Percentiles rank a stretch among this genome's conserved stretches.
phyloP scores from a whole-genome alignment of 2,329 filamentous ascomycete species.

The Rutstroemia sp. region DNA sequence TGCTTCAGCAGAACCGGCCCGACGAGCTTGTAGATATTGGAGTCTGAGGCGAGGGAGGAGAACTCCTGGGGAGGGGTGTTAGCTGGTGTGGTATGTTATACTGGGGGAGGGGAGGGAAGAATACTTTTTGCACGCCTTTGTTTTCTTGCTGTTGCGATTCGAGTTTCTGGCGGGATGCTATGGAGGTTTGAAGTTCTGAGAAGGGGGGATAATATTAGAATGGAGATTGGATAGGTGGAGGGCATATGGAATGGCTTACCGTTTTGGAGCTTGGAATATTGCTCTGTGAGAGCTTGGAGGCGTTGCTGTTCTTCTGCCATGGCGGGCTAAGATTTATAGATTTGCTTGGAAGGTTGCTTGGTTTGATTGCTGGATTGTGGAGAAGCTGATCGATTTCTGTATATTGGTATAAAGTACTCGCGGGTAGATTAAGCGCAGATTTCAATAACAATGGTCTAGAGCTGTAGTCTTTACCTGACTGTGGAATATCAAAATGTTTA shows the following conservation, averaged over 20 bases:
- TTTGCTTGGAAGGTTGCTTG: background rate
- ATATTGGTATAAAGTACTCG: background rate
- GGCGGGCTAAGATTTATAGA: conserved; percentile 1
- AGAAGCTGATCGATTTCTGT: no score
- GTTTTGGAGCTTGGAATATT: conserved; percentile 80
- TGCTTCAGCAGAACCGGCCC: conserved; percentile 93
- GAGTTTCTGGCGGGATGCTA: conserved; percentile 80
- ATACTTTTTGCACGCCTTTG: conserved; percentile 71
- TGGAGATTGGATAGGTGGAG: background rate
- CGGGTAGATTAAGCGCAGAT: background rate
- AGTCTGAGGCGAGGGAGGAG: conserved; percentile 65
- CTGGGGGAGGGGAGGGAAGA: background rate
- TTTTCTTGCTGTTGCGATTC: conserved; percentile 96
- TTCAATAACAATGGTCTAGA: background rate
- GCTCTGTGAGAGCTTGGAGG: conserved; percentile 76
- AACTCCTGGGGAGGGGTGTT: conserved; percentile 58
- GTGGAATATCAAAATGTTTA: conserved; percentile 11
- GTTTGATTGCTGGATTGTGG: background rate
- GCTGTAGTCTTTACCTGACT: background rate
- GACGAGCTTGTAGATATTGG: conserved; percentile 92
- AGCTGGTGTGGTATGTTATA: background rate
- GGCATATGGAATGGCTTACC: conserved; percentile 40
- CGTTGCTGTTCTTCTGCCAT: conserved; percentile 75
- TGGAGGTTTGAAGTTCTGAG: conserved; percentile 68
- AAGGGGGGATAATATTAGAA: background rate